A percentile compares a stretch with the other conserved stretches of the same genome.
Conservation (phyloP, 768 basidiomycete species). For the Ramaria rubella region DNA sequence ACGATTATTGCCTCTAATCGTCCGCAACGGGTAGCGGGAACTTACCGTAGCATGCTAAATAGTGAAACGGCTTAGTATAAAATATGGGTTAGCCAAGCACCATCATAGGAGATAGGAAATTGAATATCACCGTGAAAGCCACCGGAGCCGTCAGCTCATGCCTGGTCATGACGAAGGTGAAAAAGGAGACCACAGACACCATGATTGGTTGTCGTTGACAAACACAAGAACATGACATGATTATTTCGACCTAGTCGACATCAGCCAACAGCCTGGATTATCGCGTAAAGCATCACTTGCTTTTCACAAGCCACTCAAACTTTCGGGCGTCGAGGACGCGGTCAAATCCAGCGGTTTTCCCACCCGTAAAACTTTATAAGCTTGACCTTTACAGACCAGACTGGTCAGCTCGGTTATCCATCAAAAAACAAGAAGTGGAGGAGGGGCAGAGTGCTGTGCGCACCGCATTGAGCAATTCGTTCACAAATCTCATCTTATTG, state of each 20-base stretch:
- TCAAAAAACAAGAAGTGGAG: background rate
- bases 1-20: background rate
- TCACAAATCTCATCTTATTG: constrained; percentile 70
- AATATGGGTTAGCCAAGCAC: no score
- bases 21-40: background rate
- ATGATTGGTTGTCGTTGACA: constrained; percentile 75
- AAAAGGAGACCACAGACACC: constrained; percentile 76
- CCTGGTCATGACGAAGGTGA: constrained; percentile 62
- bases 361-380: constrained; percentile 84
- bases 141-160: constrained; percentile 69
- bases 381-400: constrained; percentile 42
- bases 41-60: constrained; percentile 78
- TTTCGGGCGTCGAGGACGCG: constrained; percentile 57
- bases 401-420: background rate
- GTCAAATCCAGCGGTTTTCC: constrained; percentile 69
- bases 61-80: constrained; percentile 74
- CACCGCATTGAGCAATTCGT: constrained; percentile 67
- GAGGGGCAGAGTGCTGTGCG: background rate
- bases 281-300: background rate
- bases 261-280: background rate
- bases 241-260: constrained; percentile 54
- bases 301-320: constrained; percentile 45
- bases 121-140: constrained; percentile 72
- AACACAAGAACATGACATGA: constrained; percentile 56
- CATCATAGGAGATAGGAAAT: no score